Percentiles rank a stretch among this genome's conserved stretches.
phyloP scores from a whole-genome alignment of 2,329 filamentous ascomycete genomes.

The Hortaea werneckii region DNA sequence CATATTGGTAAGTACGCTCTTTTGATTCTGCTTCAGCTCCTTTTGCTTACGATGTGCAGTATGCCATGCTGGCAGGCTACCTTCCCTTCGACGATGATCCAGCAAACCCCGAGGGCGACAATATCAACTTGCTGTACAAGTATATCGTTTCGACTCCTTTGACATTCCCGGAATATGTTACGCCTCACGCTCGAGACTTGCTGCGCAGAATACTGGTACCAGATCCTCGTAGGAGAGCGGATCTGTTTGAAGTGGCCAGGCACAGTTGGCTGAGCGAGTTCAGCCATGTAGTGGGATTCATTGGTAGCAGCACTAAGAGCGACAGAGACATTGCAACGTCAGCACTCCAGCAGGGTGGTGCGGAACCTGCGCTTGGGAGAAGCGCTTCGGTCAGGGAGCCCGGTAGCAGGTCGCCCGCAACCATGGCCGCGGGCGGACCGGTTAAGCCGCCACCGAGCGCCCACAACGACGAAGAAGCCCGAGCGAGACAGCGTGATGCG shows the following conservation, averaged over 20 bases:
- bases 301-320: slow-evolving; percentile 88
- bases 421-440: slow-evolving; percentile 6
- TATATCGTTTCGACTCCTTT: slow-evolving; percentile 96
- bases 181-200: slow-evolving; percentile 87
- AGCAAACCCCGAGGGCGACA: slow-evolving; percentile 95
- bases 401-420: slow-evolving; percentile 37
- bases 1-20: slow-evolving; percentile 63
- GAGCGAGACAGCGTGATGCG: slow-evolving; percentile 61
- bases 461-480: slow-evolving; percentile 14
- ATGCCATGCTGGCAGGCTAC: slow-evolving; percentile 97
- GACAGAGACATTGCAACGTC: slow-evolving; percentile 76
- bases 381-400: slow-evolving; percentile 89
- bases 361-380: slow-evolving; percentile 58
- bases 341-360: slow-evolving; percentile 45
- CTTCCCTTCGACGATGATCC: slow-evolving; percentile 97
- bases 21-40: too few species aligned
- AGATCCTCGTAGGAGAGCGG: slow-evolving; percentile 86
- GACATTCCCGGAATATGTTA: slow-evolving; percentile 97
- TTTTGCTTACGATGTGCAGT: slow-evolving; percentile 45
- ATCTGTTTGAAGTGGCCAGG: slow-evolving; percentile 91
- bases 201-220: slow-evolving; percentile 88
- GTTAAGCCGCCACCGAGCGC: slow-evolving; percentile 13
- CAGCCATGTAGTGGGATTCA: slow-evolving; percentile 90
- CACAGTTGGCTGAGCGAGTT: slow-evolving; percentile 98
- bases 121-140: slow-evolving; percentile 98